Evolutionary conservation across 2,329 filamentous ascomycete genomes (phyloP).

Genomic region (Aspergillus unguis): DNA sequence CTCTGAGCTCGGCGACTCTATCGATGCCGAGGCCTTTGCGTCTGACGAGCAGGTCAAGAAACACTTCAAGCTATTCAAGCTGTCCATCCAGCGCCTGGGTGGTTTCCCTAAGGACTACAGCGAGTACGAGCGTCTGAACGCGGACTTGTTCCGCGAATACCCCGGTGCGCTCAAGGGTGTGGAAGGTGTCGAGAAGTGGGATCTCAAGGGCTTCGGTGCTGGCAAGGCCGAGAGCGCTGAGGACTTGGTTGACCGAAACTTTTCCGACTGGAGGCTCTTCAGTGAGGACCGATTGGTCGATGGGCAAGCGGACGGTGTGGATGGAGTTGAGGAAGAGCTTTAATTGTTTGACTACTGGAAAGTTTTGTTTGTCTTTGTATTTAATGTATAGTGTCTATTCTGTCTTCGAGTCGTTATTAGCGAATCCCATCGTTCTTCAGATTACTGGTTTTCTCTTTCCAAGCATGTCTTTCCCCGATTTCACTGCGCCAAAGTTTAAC

Average conservation of each 20-base stretch:
- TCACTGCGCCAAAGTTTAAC: too few species aligned
- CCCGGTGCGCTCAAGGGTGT: slow-evolving; percentile 39
- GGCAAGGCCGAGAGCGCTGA: slow-evolving; percentile 46
- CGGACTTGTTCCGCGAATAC: slow-evolving; percentile 44
- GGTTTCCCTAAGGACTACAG: slow-evolving; percentile 47
- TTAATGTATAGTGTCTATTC: neutral
- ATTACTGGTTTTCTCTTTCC: too few species aligned
- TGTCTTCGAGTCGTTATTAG: neutral
- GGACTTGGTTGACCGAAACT: slow-evolving; percentile 22
- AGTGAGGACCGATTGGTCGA: neutral
- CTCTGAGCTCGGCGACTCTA: slow-evolving; percentile 11
- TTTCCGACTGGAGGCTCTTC: slow-evolving; percentile 15
- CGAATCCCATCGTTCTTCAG: neutral
- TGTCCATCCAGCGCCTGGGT: slow-evolving; percentile 39
- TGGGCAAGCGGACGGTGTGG: neutral
- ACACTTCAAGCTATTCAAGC: slow-evolving; percentile 40
- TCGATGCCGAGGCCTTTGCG: neutral
- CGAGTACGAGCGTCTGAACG: slow-evolving; percentile 49
- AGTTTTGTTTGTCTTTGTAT: neutral
- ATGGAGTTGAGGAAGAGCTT: slow-evolving; percentile 8
- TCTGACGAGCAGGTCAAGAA: slow-evolving; percentile 30
- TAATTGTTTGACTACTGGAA: neutral
- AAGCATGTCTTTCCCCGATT: too few species aligned
- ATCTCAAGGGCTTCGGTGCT: slow-evolving; percentile 43
- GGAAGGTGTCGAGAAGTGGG: slow-evolving; percentile 50